Conservation (phyloP, 176 grass and related monocot genomes). For the Phoenix dactylifera region DNA sequence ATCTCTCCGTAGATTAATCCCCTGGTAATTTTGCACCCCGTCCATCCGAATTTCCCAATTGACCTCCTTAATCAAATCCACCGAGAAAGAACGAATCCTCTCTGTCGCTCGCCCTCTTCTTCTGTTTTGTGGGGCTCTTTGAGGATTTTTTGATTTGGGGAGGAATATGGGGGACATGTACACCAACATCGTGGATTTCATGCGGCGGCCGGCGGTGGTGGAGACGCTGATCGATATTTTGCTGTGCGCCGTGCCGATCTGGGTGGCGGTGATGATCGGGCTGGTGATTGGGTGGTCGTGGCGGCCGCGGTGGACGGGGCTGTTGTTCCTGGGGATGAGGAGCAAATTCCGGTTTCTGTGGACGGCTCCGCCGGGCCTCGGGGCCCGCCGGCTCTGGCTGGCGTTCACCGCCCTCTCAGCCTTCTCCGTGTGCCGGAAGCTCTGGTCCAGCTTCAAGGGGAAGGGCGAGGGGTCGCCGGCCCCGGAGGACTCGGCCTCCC, state of each 20-base stretch:
- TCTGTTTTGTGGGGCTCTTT: too few species aligned
- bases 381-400: slow-evolving; percentile 79
- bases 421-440: slow-evolving; percentile 66
- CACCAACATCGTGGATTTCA: slow-evolving; percentile 44
- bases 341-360: slow-evolving; percentile 59
- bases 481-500: not conserved
- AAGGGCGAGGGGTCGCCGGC: slow-evolving; percentile 1
- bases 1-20: too few species aligned
- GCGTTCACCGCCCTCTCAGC: slow-evolving; percentile 93
- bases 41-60: too few species aligned
- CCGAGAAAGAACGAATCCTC: too few species aligned
- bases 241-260: slow-evolving; percentile 96
- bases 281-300: slow-evolving; percentile 82
- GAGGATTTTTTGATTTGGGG: not conserved
- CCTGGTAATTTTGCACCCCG: too few species aligned
- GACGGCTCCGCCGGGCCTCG: slow-evolving; percentile 66
- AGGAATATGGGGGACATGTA: slow-evolving; percentile 66
- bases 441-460: slow-evolving; percentile 32
- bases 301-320: slow-evolving; percentile 85
- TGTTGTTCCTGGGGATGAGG: slow-evolving; percentile 74
- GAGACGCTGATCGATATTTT: slow-evolving; percentile 80
- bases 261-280: slow-evolving; percentile 95
- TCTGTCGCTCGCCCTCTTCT: too few species aligned
- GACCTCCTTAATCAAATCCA: too few species aligned
- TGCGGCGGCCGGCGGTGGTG: slow-evolving; percentile 61